Base-by-base conservation (phyloP, 2,329 filamentous ascomycete species). In the Xylaria sp. region DNA sequence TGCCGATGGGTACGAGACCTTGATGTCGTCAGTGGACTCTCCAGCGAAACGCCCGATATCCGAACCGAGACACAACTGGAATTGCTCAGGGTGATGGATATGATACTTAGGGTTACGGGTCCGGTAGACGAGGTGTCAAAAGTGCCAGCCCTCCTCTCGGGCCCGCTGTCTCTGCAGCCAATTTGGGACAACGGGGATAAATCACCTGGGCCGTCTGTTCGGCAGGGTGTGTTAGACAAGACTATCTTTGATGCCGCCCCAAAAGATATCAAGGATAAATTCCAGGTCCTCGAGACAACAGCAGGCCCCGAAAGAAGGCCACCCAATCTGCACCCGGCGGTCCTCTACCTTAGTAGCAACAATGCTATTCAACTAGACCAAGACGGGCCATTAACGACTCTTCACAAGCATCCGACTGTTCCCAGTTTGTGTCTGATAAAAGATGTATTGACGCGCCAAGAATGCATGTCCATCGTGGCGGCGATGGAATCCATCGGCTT, bases 1-100 rank as follows among this genome's bases (percentile, higher is more conserved):
- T 90, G 88, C 72, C 85, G 89, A 58, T 91, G 89, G 89, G 88
- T 91, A 4, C 83, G 89, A 59, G 88, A 90, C 70, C 77, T 91
- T 25, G 88, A 91, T 68, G 85, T 90, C 23, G 85, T 90, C 51
- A 89, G 85, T 66, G 87, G 87, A 1, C 75, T 90, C 7, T 86
- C 86, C 6, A 63, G 3, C 85, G 86, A 21, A 79, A 83, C 54
- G 77, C 84, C 1, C 79, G 80, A 2, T 74, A 76, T 46, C 54
- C 78, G 83, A 35, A 78, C 79, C 0, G 68, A 72, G 2, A 79
- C 77, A 44, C 84, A 87, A 10, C 75, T 81, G 35, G 84, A 88
- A 55, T 78, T 87, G 0, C 78, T 91, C 9, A 73, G 77, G 23
- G 86, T 90, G 0, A 77, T 91, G 23, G 88, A 91, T 69, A 83